Base-by-base conservation (phyloP, 306 rosid species). In the Nissolia schottii region DNA sequence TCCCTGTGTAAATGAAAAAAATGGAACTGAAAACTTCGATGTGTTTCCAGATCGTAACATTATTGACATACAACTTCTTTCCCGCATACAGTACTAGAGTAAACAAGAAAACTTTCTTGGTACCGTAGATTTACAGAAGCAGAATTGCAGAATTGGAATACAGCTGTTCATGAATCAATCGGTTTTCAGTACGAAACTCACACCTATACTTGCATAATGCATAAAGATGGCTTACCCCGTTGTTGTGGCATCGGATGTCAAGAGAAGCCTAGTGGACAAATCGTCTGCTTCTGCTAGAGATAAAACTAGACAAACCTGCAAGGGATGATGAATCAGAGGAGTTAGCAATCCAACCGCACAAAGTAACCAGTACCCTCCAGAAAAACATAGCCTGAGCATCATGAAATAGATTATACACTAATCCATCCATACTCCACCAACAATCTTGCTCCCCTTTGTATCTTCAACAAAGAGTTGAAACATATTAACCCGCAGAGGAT, bases 251-350 rank as follows among this genome's bases (percentile, higher is more conserved):
- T 74, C 68, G 62, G 92, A 56, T 37, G 92, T 78, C 83, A 59
- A 75, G 55, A 81, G 90, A 54, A 77, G 77, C 78, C 91, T 75
- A 16, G 79, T 9, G 2, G 80, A 72, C 19, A 86, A 77, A 74
- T 18, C 65, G 64, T 83, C 82, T 19, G 89, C 91, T 74, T 62
- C 65, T 24, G 71, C 81, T 34, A 34, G 65, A 69, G 81, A 78
- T 28, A 69, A 57, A 83, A 81, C 57, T 65, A 75, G 31, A 45
- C 78, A 75, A 35, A 85, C 73, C 99, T 94, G 96, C 87, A 80
- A 70, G 37, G 43, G 9, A 74, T 2, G 9, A 74, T 2, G 19
- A 67, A 56, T 23, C 15, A 32, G 12, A 7, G 5, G 53, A 73
- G 73, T 83, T 48, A 81, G 68, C 48, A 27, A 19, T 49, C 34